phyloP scores from a whole-genome alignment of 176 grass and related monocot genomes.

The Rhynchospora tenuis region DNA sequence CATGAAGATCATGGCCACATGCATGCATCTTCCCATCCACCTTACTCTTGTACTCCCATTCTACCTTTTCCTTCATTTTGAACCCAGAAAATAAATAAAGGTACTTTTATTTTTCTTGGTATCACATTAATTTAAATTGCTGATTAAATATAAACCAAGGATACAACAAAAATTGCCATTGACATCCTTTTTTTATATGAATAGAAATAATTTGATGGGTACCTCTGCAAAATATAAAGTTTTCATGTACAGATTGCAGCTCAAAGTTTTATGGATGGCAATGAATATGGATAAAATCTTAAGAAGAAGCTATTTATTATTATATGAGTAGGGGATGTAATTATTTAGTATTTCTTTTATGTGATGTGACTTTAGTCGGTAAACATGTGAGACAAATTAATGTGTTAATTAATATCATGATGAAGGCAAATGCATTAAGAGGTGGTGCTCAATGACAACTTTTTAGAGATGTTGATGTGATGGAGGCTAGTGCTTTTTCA shows the following conservation, averaged over 20 bases:
- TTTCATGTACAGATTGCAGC: no score
- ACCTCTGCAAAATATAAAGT: neutral
- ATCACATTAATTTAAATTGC: neutral
- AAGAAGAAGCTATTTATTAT: no score
- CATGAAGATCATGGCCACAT: conserved; percentile 78
- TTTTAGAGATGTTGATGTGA: no score
- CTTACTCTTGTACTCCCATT: conserved; percentile 73
- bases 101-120: neutral
- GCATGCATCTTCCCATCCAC: conserved; percentile 87
- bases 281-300: neutral
- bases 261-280: neutral
- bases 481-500: no score
- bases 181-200: neutral
- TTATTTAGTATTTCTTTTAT: no score
- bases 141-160: neutral
- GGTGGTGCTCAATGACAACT: no score
- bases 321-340: neutral
- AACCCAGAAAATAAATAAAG: neutral
- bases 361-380: no score
- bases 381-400: no score
- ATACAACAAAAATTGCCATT: neutral
- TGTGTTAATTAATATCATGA: no score
- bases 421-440: no score
- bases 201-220: neutral
- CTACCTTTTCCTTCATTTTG: conserved; percentile 53